Conservation (phyloP, 768 basidiomycete genomes). For the Phanerochaete carnosa region DNA sequence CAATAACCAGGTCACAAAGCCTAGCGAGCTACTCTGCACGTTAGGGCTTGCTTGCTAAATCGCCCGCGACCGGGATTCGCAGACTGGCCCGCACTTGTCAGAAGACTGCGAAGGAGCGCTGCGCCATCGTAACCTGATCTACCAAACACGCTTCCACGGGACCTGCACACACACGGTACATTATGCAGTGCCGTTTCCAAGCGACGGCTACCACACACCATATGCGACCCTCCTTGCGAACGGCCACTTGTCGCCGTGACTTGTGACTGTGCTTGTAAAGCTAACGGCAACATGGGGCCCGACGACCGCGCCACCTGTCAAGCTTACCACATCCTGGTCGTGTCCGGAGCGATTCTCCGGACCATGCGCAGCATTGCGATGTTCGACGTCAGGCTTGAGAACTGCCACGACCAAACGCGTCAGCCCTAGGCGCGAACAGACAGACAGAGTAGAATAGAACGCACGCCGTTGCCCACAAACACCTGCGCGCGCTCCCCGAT, state of each 20-base stretch:
- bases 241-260: background rate
- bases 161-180: no score
- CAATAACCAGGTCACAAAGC: no score
- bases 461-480: slow-evolving; percentile 51
- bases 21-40: no score
- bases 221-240: no score
- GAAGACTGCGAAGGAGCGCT: no score
- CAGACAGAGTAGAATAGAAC: slow-evolving; percentile 15
- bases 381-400: slow-evolving; percentile 47
- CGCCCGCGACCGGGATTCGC: no score
- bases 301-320: background rate
- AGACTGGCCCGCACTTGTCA: no score
- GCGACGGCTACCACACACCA: no score
- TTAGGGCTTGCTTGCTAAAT: no score
- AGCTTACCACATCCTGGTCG: slow-evolving; percentile 39
- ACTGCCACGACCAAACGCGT: slow-evolving; percentile 26
- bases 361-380: slow-evolving; percentile 42
- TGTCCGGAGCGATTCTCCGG: slow-evolving; percentile 31
- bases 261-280: background rate
- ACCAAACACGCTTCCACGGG: no score
- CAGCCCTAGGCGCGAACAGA: background rate
- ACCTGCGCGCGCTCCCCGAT: slow-evolving; percentile 43
- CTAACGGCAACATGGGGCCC: background rate
- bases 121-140: no score
- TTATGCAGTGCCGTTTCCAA: no score